Evolutionary conservation across 352 stramenopile species (phyloP).

Genomic region (Pythium scleroteichum): DNA sequence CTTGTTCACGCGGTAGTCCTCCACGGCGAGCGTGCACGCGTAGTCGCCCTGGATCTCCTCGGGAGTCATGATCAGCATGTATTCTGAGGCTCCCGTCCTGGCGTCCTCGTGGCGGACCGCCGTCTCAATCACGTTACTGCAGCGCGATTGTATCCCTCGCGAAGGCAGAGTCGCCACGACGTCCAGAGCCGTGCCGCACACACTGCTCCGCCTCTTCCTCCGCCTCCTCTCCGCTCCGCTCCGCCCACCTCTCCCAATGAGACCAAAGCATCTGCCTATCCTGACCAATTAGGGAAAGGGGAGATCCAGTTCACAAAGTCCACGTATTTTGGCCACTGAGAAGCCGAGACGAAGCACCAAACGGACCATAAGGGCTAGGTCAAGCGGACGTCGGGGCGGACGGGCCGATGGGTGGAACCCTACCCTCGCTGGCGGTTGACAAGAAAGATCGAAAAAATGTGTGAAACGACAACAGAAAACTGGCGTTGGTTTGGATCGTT

Average conservation of each 20-base stretch:
- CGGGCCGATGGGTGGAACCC: slow-evolving; percentile 4
- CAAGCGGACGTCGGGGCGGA: slow-evolving; percentile 11
- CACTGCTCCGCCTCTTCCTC: slow-evolving; percentile 20
- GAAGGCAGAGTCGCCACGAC: slow-evolving; percentile 1
- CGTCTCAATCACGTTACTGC: slow-evolving; percentile 9
- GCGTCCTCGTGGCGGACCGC: slow-evolving; percentile 21
- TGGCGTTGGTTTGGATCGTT: neutral
- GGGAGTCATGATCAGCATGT: slow-evolving; percentile 53
- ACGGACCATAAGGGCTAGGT: neutral
- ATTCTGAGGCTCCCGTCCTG: slow-evolving; percentile 5
- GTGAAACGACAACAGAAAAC: neutral
- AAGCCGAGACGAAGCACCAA: neutral
- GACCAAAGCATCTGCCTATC: neutral
- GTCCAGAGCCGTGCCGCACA: neutral
- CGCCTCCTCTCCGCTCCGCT: slow-evolving; percentile 8
- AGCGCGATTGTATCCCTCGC: neutral
- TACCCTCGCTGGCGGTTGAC: slow-evolving; percentile 11
- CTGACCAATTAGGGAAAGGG: slow-evolving; percentile 25
- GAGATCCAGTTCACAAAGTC: slow-evolving; percentile 13
- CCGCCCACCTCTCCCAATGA: slow-evolving; percentile 10
- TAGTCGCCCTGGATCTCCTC: slow-evolving; percentile 86
- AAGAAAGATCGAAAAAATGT: slow-evolving; percentile 13
- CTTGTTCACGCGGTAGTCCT: slow-evolving; percentile 76
- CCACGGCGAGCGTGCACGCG: slow-evolving; percentile 51
- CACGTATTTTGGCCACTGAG: slow-evolving; percentile 18